Evolutionary conservation across 176 grass and related monocot species (phyloP).

Genomic region (Carex parvula): DNA sequence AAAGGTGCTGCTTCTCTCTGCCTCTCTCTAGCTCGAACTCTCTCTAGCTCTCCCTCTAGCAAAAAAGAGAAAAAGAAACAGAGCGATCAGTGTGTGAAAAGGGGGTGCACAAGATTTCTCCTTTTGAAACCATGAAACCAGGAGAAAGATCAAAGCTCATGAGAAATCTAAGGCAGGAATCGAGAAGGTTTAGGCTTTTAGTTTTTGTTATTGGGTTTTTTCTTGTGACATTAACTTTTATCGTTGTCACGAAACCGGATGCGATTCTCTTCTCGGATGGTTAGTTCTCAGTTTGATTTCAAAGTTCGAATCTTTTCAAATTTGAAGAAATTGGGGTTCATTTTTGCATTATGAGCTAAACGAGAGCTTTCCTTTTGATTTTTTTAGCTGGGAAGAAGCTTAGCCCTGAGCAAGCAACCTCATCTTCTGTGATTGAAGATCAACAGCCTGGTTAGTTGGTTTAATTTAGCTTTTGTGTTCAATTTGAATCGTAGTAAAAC

Average conservation of each 20-base stretch:
- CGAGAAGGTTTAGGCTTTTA: slow-evolving; percentile 51
- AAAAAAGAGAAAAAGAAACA: slow-evolving; percentile 15
- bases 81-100: slow-evolving; percentile 19
- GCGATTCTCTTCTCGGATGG: slow-evolving; percentile 47
- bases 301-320: not conserved
- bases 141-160: slow-evolving; percentile 58
- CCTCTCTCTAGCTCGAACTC: not conserved
- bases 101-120: not conserved
- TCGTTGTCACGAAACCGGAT: slow-evolving; percentile 71
- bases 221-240: slow-evolving; percentile 73
- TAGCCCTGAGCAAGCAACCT: slow-evolving; percentile 42
- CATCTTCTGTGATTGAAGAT: slow-evolving; percentile 28
- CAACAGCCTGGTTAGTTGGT: slow-evolving; percentile 20
- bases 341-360: not conserved
- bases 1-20: not conserved
- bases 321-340: not conserved
- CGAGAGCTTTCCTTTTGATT: not conserved
- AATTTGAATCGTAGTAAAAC: not conserved
- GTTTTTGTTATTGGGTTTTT: slow-evolving; percentile 70
- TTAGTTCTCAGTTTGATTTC: not conserved
- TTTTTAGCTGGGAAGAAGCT: slow-evolving; percentile 15
- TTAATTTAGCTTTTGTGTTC: not conserved
- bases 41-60: not conserved
- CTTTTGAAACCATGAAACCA: slow-evolving; percentile 42
- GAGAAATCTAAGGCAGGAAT: slow-evolving; percentile 53